Percentiles rank a stretch among this genome's conserved stretches.
Conservation (phyloP, 176 grass and related monocot genomes). For the Zoysia japonica region DNA sequence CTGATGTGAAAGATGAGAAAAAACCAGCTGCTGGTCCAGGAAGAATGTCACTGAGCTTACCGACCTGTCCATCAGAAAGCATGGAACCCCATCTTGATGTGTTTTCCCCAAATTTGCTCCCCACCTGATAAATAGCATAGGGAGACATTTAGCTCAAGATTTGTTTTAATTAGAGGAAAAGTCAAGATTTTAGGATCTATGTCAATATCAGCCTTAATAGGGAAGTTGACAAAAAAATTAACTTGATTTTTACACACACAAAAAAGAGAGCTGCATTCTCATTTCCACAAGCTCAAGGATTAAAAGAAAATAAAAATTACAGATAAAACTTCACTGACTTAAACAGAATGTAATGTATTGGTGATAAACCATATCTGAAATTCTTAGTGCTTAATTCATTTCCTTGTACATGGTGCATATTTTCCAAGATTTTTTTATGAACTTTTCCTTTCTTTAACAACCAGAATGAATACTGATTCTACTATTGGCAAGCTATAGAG, state of each 20-base stretch:
- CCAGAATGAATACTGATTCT: constrained; percentile 26
- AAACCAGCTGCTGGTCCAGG: constrained; percentile 89
- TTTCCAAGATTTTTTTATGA: constrained; percentile 12
- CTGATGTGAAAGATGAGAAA: constrained; percentile 90
- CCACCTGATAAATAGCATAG: constrained; percentile 60
- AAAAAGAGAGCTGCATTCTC: not conserved
- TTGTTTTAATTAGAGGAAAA: not conserved
- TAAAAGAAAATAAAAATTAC: constrained; percentile 7
- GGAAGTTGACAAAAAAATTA: not conserved
- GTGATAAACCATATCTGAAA: constrained; percentile 1
- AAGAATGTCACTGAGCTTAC: constrained; percentile 92
- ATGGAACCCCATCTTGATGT: constrained; percentile 97
- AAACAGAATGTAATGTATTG: constrained; percentile 7
- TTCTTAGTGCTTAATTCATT: constrained; percentile 3
- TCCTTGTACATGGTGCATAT: not conserved
- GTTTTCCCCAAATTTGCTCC: constrained; percentile 99
- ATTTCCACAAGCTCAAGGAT: constrained; percentile 1
- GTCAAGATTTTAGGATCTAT: not conserved
- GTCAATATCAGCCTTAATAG: not conserved
- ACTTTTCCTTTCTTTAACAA: constrained; percentile 13
- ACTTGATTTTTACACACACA: not conserved
- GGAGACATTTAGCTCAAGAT: constrained; percentile 21
- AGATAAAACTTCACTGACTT: not conserved
- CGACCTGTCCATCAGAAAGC: constrained; percentile 94
- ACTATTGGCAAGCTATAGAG: not conserved